These are phyloP conservation scores for Pestalotiopsis sp. DNA, from an alignment of 2,329 filamentous ascomycete genomes.

Conservation along the genomic window DNA sequence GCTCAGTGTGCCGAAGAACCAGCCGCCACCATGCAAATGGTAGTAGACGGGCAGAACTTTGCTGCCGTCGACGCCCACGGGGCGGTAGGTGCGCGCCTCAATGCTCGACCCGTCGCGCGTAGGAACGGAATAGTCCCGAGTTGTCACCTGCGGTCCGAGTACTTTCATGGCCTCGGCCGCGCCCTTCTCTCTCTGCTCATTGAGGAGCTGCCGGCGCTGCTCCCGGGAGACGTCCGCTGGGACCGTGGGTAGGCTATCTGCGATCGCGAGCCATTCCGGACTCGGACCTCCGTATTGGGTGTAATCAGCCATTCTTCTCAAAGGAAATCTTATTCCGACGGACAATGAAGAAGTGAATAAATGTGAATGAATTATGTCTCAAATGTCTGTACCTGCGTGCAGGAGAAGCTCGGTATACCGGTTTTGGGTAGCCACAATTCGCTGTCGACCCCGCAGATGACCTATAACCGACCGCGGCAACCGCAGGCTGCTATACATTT, in stretches of 20 bases:
- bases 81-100: constrained; percentile 49
- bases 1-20: constrained; percentile 54
- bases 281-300: constrained; percentile 39
- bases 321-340: not conserved
- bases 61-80: constrained; percentile 30
- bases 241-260: constrained; percentile 31
- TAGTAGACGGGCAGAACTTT: constrained; percentile 50
- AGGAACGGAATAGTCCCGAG: constrained; percentile 38
- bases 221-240: constrained; percentile 23
- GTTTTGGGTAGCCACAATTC: not conserved
- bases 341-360: not conserved
- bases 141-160: constrained; percentile 29
- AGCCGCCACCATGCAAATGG: constrained; percentile 59
- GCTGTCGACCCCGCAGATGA: not conserved
- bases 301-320: not conserved
- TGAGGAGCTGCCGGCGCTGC: constrained; percentile 27
- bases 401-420: not conserved
- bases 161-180: constrained; percentile 32
- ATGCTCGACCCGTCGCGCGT: constrained; percentile 47
- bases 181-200: constrained; percentile 34
- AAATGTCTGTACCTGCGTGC: too few relatives aligned
- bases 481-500: not conserved
- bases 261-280: constrained; percentile 46
- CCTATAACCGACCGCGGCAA: not conserved
- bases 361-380: not conserved